Conservation (phyloP, 108 stramenopile species). For the Nannochloropsis gaditana region DNA sequence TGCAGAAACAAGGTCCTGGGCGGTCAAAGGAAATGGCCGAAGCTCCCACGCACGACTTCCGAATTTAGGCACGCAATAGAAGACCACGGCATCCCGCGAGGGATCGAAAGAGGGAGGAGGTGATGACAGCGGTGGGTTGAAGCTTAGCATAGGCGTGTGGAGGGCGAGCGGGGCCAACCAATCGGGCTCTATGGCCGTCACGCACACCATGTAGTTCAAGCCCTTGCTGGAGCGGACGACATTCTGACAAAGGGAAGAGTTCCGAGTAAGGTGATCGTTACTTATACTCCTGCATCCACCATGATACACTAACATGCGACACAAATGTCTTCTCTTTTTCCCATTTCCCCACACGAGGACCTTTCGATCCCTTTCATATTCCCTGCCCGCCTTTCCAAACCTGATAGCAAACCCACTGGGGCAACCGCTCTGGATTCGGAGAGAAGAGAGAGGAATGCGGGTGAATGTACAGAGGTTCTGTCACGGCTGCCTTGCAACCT, state of each 20-base stretch:
- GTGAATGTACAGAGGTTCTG: constrained; percentile 47
- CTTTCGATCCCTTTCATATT: background rate
- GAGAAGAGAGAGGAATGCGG: constrained; percentile 35
- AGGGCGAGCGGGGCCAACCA: constrained; percentile 43
- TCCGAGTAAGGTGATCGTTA: background rate
- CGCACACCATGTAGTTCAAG: constrained; percentile 41
- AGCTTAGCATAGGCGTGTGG: constrained; percentile 37
- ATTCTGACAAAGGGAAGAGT: constrained; percentile 8
- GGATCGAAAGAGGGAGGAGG: constrained; percentile 42
- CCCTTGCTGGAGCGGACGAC: constrained; percentile 33
- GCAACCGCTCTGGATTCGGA: constrained; percentile 33
- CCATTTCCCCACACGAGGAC: too few species aligned
- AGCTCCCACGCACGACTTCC: background rate
- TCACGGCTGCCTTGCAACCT: constrained; percentile 39
- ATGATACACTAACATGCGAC: too few species aligned
- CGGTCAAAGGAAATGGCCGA: background rate
- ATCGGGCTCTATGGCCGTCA: constrained; percentile 43
- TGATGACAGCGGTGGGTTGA: constrained; percentile 26
- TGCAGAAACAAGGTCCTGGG: background rate
- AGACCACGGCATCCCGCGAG: constrained; percentile 2
- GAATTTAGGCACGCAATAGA: constrained; percentile 8
- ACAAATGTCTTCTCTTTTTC: too few species aligned
- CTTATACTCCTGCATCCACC: too few species aligned
- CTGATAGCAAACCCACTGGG: constrained; percentile 44
- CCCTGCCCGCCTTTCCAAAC: background rate